Evolutionary conservation across 1,139 yeast genomes (phyloP).

Genomic region (Torulaspora globosa): DNA sequence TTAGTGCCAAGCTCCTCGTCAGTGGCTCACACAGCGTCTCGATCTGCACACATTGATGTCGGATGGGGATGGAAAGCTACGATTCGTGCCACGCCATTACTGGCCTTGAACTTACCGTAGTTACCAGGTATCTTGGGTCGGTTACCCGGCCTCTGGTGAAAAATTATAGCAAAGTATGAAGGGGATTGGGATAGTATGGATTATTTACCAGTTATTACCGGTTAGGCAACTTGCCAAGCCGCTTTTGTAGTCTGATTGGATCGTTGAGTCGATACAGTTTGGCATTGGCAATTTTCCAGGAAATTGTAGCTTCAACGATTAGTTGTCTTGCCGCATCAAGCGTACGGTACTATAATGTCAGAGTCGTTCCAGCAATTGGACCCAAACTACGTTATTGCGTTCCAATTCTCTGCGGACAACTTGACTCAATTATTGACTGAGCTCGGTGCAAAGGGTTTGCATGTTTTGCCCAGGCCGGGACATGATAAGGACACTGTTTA

Average conservation of each 20-base stretch:
- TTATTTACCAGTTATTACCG: neutral
- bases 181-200: neutral
- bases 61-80: too few species aligned
- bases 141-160: neutral
- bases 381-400: constrained; percentile 29
- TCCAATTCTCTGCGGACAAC: constrained; percentile 25
- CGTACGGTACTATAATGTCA: constrained; percentile 6
- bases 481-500: constrained; percentile 20
- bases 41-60: too few species aligned
- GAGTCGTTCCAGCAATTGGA: constrained; percentile 25
- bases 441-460: constrained; percentile 24
- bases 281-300: neutral
- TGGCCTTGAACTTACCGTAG: neutral
- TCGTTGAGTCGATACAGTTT: neutral
- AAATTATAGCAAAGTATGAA: neutral
- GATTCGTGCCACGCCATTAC: too few species aligned
- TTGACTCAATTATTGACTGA: constrained; percentile 23
- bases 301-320: neutral
- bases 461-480: constrained; percentile 29
- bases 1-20: too few species aligned
- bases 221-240: neutral
- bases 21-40: too few species aligned
- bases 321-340: neutral
- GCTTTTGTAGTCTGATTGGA: neutral
- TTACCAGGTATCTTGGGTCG: neutral